Evolutionary conservation across 148 eudicot species (phyloP), one percentile per base, ranked within the genome.

Genomic region (Rhododendron henanense): DNA sequence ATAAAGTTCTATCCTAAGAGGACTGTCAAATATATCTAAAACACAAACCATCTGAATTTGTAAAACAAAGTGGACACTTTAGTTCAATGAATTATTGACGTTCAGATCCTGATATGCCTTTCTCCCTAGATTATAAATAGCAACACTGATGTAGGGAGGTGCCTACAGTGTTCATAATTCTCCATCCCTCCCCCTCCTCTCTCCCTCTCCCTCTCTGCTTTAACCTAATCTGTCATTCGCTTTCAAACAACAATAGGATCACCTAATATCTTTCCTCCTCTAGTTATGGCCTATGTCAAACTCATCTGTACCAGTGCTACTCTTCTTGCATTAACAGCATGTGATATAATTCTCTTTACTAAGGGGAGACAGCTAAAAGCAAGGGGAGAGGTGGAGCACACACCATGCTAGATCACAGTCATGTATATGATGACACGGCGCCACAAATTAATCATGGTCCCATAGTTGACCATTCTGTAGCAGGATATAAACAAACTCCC

Each of bases 321-420:
- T 57, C 19, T 90, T 82, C 78, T 90, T 44, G 37, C 57, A 79
- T 45, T 88, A 69, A n/a, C 76, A 18, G 45, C 84, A 57, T 69
- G 87, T 84, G 81, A 78, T 81, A 59, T 44, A 83, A 81, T 74
- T 45, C 81, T 61, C 83, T 51, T 81, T 50, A 53, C 78, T 8
- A 88, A 88, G 50, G 92, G 86, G 75, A 85, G 92, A 82, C 78
- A 76, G 83, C 85, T 88, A 71, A 86, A 83, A 82, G 18, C 87
- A 76, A 44, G 57, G 80, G 82, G 83, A 51, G 85, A 75, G 33
- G 45, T 57, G 16, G 79, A 50, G 21, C 55, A 78, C 18, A 41
- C 16, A 25, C 18, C 28, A 53, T 67, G 1, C 82, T 65, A 63
- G 65, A 35, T 63, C 73, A 65, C 14, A 3, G 5, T 8, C 71